phyloP scores from a whole-genome alignment of 768 basidiomycete genomes.

The Cantharellus cinnabarinus region DNA sequence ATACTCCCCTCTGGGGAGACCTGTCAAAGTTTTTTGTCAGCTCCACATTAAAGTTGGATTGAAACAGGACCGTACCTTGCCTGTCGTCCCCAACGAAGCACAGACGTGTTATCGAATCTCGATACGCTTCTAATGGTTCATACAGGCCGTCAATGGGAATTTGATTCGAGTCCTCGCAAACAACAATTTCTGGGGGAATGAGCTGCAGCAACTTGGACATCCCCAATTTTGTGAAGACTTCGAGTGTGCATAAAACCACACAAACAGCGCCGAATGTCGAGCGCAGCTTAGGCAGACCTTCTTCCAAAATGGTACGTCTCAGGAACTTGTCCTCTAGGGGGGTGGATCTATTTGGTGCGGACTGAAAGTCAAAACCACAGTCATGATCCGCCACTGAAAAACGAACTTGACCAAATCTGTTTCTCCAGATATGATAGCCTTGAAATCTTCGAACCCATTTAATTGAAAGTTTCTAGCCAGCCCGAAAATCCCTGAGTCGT shows the following conservation, averaged over 20 bases:
- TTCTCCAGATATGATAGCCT: slow-evolving; percentile 46
- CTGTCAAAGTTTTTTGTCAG: background rate
- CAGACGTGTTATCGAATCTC: slow-evolving; percentile 20
- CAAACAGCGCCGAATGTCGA: background rate
- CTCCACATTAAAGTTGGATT: background rate
- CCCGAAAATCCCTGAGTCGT: slow-evolving; percentile 75
- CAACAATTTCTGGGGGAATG: slow-evolving; percentile 19
- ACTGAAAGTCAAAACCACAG: no score
- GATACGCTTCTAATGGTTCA: slow-evolving; percentile 14
- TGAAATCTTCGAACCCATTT: slow-evolving; percentile 29
- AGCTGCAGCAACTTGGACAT: background rate
- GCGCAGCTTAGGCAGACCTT: background rate
- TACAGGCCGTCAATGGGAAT: slow-evolving; percentile 28
- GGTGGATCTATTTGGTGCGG: no score
- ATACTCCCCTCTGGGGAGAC: background rate
- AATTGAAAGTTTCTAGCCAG: slow-evolving; percentile 61
- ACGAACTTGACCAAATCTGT: slow-evolving; percentile 46
- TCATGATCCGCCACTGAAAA: background rate
- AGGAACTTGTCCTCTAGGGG: no score
- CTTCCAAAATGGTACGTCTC: no score
- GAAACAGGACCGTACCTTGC: slow-evolving; percentile 22
- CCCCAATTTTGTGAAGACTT: background rate
- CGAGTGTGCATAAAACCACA: background rate
- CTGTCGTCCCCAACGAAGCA: slow-evolving; percentile 35
- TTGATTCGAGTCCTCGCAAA: slow-evolving; percentile 31